Evolutionary conservation across 1,284 basidiomycete species (phyloP).

Genomic region (Fomitopsis schrenkii): DNA sequence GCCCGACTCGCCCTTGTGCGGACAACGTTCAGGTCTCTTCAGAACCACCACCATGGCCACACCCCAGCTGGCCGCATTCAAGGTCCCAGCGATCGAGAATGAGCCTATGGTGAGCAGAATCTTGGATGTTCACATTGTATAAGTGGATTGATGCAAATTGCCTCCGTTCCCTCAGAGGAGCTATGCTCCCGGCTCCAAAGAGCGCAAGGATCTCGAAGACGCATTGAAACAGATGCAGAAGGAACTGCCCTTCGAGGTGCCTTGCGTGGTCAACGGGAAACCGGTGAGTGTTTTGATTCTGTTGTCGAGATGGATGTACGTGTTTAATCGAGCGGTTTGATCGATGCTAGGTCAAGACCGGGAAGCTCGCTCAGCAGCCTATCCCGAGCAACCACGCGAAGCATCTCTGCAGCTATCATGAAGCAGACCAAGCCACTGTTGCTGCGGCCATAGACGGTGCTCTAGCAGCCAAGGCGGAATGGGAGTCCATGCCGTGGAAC

Average conservation of each 20-base stretch:
- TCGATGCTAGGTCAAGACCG: conserved; percentile 71
- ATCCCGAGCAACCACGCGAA: conserved; percentile 83
- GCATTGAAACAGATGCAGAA: conserved; percentile 82
- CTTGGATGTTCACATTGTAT: neutral
- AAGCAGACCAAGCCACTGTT: conserved; percentile 80
- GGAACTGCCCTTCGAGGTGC: conserved; percentile 86
- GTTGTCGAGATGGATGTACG: neutral
- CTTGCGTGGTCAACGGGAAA: conserved; percentile 90
- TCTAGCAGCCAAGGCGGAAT: conserved; percentile 80
- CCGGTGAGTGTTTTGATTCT: conserved; percentile 46
- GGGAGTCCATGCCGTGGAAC: conserved; percentile 95
- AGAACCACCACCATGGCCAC: conserved; percentile 31
- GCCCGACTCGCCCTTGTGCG: neutral
- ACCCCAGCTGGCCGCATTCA: conserved; percentile 79
- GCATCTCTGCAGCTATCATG: conserved; percentile 84
- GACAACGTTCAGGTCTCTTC: neutral
- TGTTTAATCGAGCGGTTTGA: neutral
- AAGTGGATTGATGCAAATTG: neutral
- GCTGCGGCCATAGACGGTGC: conserved; percentile 84
- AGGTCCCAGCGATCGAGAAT: conserved; percentile 81
- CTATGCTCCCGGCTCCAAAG: conserved; percentile 80
- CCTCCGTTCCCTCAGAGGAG: conserved; percentile 31
- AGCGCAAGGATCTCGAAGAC: conserved; percentile 73
- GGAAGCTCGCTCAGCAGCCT: conserved; percentile 74
- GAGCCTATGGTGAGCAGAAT: conserved; percentile 77